Conservation (phyloP, 192 early-diverging fungal species). For the Coemansia sp. region DNA sequence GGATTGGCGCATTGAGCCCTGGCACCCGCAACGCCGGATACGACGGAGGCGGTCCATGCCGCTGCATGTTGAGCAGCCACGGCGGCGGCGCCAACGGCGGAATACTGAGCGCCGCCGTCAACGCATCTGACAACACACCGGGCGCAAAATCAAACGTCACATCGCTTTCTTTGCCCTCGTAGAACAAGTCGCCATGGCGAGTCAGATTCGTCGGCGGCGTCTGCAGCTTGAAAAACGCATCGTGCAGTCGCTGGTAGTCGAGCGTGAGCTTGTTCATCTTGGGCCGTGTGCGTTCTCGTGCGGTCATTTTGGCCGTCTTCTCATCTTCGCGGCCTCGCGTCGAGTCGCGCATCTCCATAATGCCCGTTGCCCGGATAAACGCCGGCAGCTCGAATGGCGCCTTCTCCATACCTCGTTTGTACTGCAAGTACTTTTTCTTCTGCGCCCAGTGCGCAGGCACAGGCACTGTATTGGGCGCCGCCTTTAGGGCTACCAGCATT, state of each 20-base stretch:
- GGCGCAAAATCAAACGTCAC: conserved; percentile 85
- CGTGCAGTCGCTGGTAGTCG: conserved; percentile 97
- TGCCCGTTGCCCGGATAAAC: conserved; percentile 96
- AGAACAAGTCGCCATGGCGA: conserved; percentile 65
- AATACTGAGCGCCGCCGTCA: conserved; percentile 85
- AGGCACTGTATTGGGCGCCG: conserved; percentile 89
- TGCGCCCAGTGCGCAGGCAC: conserved; percentile 95
- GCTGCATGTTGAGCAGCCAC: conserved; percentile 98
- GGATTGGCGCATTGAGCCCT: conserved; percentile 95
- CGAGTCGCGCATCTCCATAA: conserved; percentile 92
- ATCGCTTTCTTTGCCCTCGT: conserved; percentile 96
- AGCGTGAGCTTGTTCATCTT: conserved; percentile 97
- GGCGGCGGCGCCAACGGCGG: conserved; percentile 92
- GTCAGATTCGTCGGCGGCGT: conserved; percentile 60
- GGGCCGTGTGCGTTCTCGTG: conserved; percentile 82
- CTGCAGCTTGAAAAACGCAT: conserved; percentile 97
- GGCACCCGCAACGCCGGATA: conserved; percentile 90
- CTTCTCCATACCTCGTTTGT: conserved; percentile 96
- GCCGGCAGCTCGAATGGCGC: conserved; percentile 93
- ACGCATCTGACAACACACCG: conserved; percentile 78
- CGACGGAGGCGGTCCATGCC: conserved; percentile 92
- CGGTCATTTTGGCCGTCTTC: conserved; percentile 75
- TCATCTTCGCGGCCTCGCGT: conserved; percentile 87
- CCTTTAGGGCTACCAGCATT: conserved; percentile 88
- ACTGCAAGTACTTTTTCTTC: conserved; percentile 95